Percentiles rank a stretch among this genome's conserved stretches.
Evolutionary conservation across 352 stramenopile genomes (phyloP).

Genomic region (Globisporangium cylindrosporum): DNA sequence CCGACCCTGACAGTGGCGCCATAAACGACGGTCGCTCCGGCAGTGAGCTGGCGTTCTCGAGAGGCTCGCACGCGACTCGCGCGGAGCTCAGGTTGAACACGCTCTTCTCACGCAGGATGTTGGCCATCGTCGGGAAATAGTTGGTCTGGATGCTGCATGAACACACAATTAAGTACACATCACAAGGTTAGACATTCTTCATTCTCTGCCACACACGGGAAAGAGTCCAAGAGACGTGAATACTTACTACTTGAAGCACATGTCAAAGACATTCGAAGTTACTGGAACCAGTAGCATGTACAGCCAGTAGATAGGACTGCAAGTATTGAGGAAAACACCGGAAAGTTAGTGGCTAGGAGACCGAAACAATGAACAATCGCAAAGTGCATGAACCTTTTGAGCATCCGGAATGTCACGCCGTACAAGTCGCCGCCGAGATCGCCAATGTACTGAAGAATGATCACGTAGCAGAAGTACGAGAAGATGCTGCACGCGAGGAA

Average conservation of each 20-base stretch:
- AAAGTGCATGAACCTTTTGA: constrained; percentile 35
- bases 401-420: constrained; percentile 53
- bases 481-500: constrained; percentile 55
- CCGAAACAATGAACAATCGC: too few species aligned
- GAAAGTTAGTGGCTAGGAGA: too few species aligned
- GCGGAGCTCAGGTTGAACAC: constrained; percentile 39
- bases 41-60: constrained; percentile 8
- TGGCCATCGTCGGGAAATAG: constrained; percentile 69
- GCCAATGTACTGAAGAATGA: constrained; percentile 55
- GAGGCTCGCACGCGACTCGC: constrained; percentile 39
- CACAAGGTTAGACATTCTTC: background rate
- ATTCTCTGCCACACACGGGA: too few species aligned
- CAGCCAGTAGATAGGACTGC: constrained; percentile 65
- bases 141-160: constrained; percentile 41
- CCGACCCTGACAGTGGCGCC: constrained; percentile 16
- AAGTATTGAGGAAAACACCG: background rate
- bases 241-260: constrained; percentile 67
- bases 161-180: constrained; percentile 1
- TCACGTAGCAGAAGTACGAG: constrained; percentile 64
- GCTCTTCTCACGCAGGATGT: constrained; percentile 64
- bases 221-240: background rate
- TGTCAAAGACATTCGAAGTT: constrained; percentile 56
- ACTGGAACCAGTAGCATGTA: constrained; percentile 62
- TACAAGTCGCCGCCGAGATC: constrained; percentile 47
- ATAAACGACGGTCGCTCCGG: constrained; percentile 13